Evolutionary conservation across 495 filamentous ascomycete genomes (phyloP).

Genomic region (Aspergillus hancockii): DNA sequence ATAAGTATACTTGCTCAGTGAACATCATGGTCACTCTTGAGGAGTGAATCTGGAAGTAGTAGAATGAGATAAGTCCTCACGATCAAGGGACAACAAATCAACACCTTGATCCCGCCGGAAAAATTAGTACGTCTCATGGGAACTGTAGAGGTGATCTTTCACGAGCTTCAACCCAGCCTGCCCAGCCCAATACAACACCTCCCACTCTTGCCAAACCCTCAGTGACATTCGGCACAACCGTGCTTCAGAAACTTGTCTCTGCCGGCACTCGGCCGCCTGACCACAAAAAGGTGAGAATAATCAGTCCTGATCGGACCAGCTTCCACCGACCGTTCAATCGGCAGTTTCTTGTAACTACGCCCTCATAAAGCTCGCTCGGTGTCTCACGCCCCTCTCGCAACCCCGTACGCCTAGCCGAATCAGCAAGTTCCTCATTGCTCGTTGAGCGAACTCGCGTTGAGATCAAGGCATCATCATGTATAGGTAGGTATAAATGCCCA

Average conservation of each 20-base stretch:
- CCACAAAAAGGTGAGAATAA: not conserved
- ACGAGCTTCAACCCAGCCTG: not conserved
- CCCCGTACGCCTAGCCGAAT: too few relatives aligned
- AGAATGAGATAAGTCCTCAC: too few relatives aligned
- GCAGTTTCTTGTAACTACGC: not conserved
- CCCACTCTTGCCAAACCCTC: not conserved
- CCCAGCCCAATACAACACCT: not conserved
- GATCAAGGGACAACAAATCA: too few relatives aligned
- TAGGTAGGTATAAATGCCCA: not conserved
- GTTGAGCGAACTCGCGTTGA: not conserved
- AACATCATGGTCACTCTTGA: too few relatives aligned
- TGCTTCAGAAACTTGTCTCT: not conserved
- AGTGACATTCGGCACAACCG: not conserved
- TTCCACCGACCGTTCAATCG: not conserved
- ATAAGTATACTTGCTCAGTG: too few relatives aligned
- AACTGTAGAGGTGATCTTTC: not conserved
- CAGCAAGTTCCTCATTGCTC: not conserved
- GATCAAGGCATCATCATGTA: not conserved
- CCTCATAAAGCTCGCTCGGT: not conserved
- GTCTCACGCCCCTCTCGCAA: not conserved
- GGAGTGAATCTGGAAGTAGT: too few relatives aligned
- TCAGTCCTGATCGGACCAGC: not conserved
- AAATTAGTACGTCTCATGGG: not conserved
- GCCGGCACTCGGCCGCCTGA: not conserved
- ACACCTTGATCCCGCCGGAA: too few relatives aligned